Evolutionary conservation across 164 flowering plant species (phyloP).

Genomic region (Nymphaea thermarum): DNA sequence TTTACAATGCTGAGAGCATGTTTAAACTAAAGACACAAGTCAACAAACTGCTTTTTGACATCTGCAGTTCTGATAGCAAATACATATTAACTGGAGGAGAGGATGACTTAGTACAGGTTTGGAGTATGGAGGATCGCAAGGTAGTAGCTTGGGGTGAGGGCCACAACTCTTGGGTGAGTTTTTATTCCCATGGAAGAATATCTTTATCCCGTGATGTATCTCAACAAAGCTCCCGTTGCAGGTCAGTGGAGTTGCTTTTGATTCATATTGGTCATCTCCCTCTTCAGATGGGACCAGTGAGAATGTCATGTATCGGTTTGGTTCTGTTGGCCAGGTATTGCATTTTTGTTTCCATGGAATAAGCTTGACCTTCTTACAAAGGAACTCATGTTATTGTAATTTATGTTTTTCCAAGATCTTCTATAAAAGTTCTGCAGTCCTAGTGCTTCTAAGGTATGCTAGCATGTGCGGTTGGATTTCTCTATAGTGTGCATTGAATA

Average conservation of each 20-base stretch:
- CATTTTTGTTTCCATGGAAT: background rate
- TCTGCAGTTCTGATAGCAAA: slow-evolving; percentile 69
- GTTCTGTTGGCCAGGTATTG: slow-evolving; percentile 98
- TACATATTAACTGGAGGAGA: slow-evolving; percentile 95
- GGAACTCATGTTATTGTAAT: background rate
- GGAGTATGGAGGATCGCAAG: slow-evolving; percentile 98
- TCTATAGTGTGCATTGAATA: no score
- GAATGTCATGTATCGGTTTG: slow-evolving; percentile 82
- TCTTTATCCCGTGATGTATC: background rate
- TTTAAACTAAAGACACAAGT: no score
- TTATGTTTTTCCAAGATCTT: background rate
- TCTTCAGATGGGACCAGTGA: slow-evolving; percentile 68
- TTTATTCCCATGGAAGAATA: background rate
- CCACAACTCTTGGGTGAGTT: slow-evolving; percentile 91
- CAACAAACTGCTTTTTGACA: no score
- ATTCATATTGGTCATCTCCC: slow-evolving; percentile 88
- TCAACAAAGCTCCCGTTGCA: slow-evolving; percentile 14
- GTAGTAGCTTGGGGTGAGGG: slow-evolving; percentile 99
- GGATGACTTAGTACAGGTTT: slow-evolving; percentile 94
- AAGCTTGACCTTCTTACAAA: background rate
- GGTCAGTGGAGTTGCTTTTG: slow-evolving; percentile 99
- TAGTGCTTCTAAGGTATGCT: no score
- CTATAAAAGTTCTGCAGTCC: no score
- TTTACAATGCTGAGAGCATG: no score
- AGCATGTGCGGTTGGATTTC: no score